Evolutionary conservation across 176 grass and related monocot species (phyloP).

Genomic region (Aegilops speltoides): DNA sequence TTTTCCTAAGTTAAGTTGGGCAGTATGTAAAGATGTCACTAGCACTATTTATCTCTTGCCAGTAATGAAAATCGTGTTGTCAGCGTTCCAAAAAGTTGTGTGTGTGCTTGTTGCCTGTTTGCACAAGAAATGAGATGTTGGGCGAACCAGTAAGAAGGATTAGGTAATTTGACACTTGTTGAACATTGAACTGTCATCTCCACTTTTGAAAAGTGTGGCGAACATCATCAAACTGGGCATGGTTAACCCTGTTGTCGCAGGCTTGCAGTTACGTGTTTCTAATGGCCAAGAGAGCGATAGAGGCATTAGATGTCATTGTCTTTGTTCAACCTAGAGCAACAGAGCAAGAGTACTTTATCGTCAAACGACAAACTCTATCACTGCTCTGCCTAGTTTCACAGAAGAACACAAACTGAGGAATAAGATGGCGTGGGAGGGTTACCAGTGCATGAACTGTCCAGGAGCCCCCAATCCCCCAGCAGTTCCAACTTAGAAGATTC

Average conservation of each 20-base stretch:
- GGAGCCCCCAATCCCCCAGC: too few species aligned
- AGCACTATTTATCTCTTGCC: background rate
- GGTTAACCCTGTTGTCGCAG: background rate
- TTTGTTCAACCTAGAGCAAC: too few species aligned
- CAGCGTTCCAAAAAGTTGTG: background rate
- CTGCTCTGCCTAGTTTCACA: too few species aligned
- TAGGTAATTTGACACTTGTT: background rate
- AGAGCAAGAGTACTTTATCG: too few species aligned
- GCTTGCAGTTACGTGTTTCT: background rate
- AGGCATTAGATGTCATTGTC: too few species aligned
- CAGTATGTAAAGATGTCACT: background rate
- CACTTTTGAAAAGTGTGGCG: too few species aligned
- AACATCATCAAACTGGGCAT: background rate
- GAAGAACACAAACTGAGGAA: too few species aligned
- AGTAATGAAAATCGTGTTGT: background rate
- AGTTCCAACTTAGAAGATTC: too few species aligned
- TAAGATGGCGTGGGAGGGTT: too few species aligned
- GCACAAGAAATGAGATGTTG: background rate
- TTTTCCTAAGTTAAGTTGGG: background rate
- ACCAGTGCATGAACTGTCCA: too few species aligned
- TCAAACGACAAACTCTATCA: too few species aligned
- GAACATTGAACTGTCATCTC: background rate
- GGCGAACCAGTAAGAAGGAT: background rate
- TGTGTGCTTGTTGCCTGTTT: background rate
- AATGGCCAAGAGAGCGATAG: too few species aligned